phyloP scores from a whole-genome alignment of 345 rosid genomes.

The Syzygium jambos region DNA sequence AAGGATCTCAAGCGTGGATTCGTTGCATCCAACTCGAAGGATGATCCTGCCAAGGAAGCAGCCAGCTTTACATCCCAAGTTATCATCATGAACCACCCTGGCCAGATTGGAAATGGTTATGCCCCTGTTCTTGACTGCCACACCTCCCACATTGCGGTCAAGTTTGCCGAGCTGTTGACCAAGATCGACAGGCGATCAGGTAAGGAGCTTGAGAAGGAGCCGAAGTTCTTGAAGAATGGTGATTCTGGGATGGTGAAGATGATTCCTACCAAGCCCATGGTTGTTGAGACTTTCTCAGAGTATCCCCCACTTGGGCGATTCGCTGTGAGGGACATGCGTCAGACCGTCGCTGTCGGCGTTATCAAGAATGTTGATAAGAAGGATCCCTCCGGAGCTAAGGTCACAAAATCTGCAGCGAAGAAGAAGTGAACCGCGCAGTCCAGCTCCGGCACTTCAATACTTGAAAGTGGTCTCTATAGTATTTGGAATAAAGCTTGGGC shows the following conservation, averaged over 20 bases:
- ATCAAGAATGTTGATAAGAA: slow-evolving; percentile 85
- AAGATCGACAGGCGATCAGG: slow-evolving; percentile 78
- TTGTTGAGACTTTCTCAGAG: slow-evolving; percentile 70
- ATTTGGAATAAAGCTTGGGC: slow-evolving; percentile 8
- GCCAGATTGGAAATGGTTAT: slow-evolving; percentile 82
- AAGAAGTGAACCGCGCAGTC: slow-evolving; percentile 58
- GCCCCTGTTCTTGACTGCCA: slow-evolving; percentile 87
- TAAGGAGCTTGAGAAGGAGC: slow-evolving; percentile 82
- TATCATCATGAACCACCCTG: slow-evolving; percentile 93
- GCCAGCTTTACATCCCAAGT: slow-evolving; percentile 79
- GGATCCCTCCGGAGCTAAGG: slow-evolving; percentile 78
- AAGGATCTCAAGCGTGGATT: slow-evolving; percentile 83
- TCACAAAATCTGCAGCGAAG: slow-evolving; percentile 81
- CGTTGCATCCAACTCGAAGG: slow-evolving; percentile 87
- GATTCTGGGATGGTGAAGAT: slow-evolving; percentile 78
- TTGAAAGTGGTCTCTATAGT: neutral
- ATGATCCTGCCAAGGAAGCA: slow-evolving; percentile 77
- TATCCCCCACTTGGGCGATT: slow-evolving; percentile 89
- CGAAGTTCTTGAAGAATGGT: slow-evolving; percentile 79
- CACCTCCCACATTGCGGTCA: slow-evolving; percentile 81
- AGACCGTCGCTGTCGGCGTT: slow-evolving; percentile 85
- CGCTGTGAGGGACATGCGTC: slow-evolving; percentile 92
- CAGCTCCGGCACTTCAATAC: neutral
- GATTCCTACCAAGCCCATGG: slow-evolving; percentile 92
- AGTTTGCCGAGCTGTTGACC: slow-evolving; percentile 56